Base-by-base conservation (phyloP, 2,329 filamentous ascomycete genomes). In the Allantophomopsis lycopodina region DNA sequence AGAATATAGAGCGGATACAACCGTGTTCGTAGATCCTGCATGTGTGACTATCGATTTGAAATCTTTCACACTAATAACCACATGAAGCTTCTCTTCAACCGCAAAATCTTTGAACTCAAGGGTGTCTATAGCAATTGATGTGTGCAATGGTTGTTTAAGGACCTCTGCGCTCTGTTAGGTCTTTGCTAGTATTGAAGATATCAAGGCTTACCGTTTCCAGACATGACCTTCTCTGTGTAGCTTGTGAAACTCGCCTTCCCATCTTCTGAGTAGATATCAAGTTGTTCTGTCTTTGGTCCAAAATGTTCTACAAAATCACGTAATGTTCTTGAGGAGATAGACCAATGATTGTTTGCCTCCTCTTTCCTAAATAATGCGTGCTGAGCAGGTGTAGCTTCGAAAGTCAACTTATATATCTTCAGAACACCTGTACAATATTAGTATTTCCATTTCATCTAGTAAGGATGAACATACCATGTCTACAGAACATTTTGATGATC, bases 301-400 rank as follows among this genome's bases (percentile, higher is more conserved):
- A 88, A 88, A 52, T 86, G 83, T 43, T 88, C 83, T 60, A 84
- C 79, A 44, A 86, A 71, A 50, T 87, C 81, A 44, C 79, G 73
- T 38, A 89, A 60, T 0, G 79, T 79, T 42, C 75, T 68, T 2
- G 82, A 78, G 13, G 79, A 75, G 42, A 88, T 84, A 10, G 68
- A 71, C 83, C 83, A 89, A 43, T 70, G 69, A 44, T 86, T 83
- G 1, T 64, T 65, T 1, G 81, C 79, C 40, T 76, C 69, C 21
- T 70, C 68, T 38, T 65, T 71, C 55, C 81, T 75, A 55, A 89
- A 89, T 37, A 82, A 75, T 41, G 83, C 83, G 54, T 86, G 81
- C 48, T 83, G 76, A 2, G 84, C 77, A n/a, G 80, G 69, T 12
- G 72, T 71, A 21, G 77, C 68, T 57, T 89, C 83, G 48, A 86